Conservation (phyloP, 768 basidiomycete species). For the Collybiopsis confluens region DNA sequence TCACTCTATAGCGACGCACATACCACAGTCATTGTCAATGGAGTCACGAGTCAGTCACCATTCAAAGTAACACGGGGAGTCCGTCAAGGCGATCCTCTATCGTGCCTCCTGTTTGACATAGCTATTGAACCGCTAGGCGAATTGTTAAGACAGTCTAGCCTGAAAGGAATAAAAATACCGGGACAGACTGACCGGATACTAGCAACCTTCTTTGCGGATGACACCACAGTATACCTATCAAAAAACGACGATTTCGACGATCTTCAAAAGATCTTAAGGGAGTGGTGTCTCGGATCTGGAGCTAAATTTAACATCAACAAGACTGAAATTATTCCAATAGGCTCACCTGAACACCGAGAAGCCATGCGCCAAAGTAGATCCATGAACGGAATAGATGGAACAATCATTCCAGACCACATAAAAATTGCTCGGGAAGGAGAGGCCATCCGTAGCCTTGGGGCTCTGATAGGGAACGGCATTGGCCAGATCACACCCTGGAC, state of each 20-base stretch:
- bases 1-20: constrained; percentile 20
- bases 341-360: neutral
- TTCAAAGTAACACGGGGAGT: constrained; percentile 20
- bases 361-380: neutral
- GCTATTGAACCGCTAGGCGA: constrained; percentile 26
- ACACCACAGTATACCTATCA: constrained; percentile 17
- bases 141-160: constrained; percentile 11
- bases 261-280: constrained; percentile 8
- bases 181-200: constrained; percentile 9
- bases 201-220: constrained; percentile 22
- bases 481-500: constrained; percentile 11
- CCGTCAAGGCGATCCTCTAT: constrained; percentile 24
- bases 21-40: constrained; percentile 17
- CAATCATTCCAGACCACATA: neutral
- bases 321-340: constrained; percentile 19
- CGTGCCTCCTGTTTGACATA: constrained; percentile 14
- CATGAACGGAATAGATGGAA: neutral
- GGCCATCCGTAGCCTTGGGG: constrained; percentile 8
- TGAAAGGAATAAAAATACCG: constrained; percentile 16
- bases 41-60: constrained; percentile 14
- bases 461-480: constrained; percentile 20
- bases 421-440: constrained; percentile 14
- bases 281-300: constrained; percentile 9
- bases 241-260: constrained; percentile 6
- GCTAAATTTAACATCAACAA: constrained; percentile 21